Evolutionary conservation across 495 filamentous ascomycete species (phyloP).

Genomic region (Penicillium pancosmium): DNA sequence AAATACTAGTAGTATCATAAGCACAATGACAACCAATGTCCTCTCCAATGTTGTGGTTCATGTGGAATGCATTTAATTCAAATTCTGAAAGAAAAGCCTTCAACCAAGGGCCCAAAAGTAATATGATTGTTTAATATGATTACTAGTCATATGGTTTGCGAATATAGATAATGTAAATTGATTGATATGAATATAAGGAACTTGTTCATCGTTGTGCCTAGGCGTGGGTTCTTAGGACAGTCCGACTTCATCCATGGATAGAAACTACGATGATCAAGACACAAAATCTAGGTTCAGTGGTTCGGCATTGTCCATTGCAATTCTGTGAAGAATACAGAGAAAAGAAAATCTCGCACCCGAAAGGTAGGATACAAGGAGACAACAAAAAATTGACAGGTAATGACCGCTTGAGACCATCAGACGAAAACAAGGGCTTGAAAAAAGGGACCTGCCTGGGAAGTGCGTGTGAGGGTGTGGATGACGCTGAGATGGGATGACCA

Average conservation of each 20-base stretch:
- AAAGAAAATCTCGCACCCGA: constrained; percentile 16
- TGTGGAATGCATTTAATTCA: too few relatives aligned
- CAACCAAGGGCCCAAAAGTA: too few relatives aligned
- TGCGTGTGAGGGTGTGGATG: constrained; percentile 15
- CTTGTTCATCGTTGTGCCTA: too few relatives aligned
- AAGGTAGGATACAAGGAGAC: constrained; percentile 11
- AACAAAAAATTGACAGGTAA: constrained; percentile 19
- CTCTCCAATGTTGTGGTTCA: too few relatives aligned
- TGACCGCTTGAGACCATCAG: constrained; percentile 31
- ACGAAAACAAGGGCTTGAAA: constrained; percentile 21
- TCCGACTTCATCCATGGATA: too few relatives aligned
- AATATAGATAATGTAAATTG: too few relatives aligned
- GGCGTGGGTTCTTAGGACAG: too few relatives aligned
- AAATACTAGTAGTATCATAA: too few relatives aligned
- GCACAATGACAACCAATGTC: too few relatives aligned
- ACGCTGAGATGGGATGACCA: constrained; percentile 28
- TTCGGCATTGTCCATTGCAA: constrained; percentile 26
- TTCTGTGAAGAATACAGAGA: constrained; percentile 24
- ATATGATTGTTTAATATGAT: too few relatives aligned
- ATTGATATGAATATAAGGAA: background rate
- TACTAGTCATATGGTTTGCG: too few relatives aligned
- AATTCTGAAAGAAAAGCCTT: too few relatives aligned
- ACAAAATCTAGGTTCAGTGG: background rate
- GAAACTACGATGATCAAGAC: background rate
- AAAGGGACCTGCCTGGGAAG: constrained; percentile 28